Conservation (phyloP, 768 basidiomycete genomes). For the Mycena rosella region DNA sequence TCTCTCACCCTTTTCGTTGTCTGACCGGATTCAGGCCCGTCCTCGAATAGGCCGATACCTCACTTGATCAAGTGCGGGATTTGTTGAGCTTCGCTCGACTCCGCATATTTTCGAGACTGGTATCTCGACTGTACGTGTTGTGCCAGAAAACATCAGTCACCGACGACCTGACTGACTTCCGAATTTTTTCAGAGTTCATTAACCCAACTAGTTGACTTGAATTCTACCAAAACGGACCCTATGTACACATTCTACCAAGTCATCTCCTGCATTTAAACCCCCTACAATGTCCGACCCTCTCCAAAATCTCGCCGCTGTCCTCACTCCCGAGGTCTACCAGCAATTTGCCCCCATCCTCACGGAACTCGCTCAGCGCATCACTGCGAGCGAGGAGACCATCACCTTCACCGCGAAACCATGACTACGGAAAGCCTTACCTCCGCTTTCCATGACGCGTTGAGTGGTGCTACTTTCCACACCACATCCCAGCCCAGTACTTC, state of each 20-base stretch:
- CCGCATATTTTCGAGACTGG: slow-evolving; percentile 12
- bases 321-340: slow-evolving; percentile 15
- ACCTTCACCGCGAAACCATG: background rate
- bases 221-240: slow-evolving; percentile 13
- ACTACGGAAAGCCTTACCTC: background rate
- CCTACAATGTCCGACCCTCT: slow-evolving; percentile 1
- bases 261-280: background rate
- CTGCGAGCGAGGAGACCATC: slow-evolving; percentile 1
- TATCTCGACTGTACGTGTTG: slow-evolving; percentile 18
- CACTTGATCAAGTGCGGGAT: slow-evolving; percentile 22
- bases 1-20: background rate
- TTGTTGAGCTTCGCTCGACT: background rate
- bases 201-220: slow-evolving; percentile 1
- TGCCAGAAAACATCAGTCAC: background rate
- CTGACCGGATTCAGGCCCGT: slow-evolving; percentile 11
- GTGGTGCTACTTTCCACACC: background rate
- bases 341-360: slow-evolving; percentile 1
- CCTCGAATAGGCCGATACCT: background rate
- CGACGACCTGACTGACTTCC: background rate
- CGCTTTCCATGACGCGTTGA: background rate
- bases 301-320: background rate
- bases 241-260: slow-evolving; percentile 1
- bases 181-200: slow-evolving; percentile 2
- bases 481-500: background rate
- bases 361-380: background rate